Evolutionary conservation across 139 green algal genomes (phyloP), one percentile per base, ranked within the genome.

Genomic region (Limnomonas spitsbergensis): DNA sequence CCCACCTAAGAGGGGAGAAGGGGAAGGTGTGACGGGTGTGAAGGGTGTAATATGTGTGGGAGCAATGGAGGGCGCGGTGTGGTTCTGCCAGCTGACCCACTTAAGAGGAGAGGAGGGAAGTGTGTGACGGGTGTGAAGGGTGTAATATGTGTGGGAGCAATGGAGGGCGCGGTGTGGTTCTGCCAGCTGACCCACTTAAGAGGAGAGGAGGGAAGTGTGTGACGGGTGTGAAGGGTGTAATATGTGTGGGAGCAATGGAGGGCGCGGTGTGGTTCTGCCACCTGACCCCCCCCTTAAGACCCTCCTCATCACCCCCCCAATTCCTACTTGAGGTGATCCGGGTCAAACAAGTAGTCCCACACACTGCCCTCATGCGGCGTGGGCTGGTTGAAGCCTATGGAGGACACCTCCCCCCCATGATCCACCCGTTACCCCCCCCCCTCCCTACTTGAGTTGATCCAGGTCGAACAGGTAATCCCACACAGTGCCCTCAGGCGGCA

Each of bases 381-480:
- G 37, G 66, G 72, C 56, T 82, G 35, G 32, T 80, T 61, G 72
- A 86, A 86, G 66, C 81, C 81, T 61, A 82, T 80, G 66, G 76
- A 77, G n/a, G 47, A 66, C 29, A 67, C 20, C 72, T 82, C 81
- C n/a, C n/a, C n/a, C n/a, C n/a, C n/a, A n/a, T n/a, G n/a, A n/a
- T n/a, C n/a, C n/a, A n/a, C n/a, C n/a, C n/a, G n/a, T n/a, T n/a
- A n/a, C n/a, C n/a, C n/a, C n/a, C n/a, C n/a, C n/a, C n/a, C n/a
- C n/a, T n/a, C n/a, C n/a, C n/a, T n/a, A 85, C 80, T 73, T 76
- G 32, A 81, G 38, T 27, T 76, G 2, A 0, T 71, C 42, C 35
- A 80, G 82, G 77, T 86, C 77, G 40, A 86, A 86, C 81, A 86
- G 82, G 72, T 75, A 82, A 70, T 86, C 81, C 37, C 73, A 86